A percentile compares a stretch with the other conserved stretches of the same genome.
Conservation (phyloP, 345 rosid species). For the Pugionium dolabratum region DNA sequence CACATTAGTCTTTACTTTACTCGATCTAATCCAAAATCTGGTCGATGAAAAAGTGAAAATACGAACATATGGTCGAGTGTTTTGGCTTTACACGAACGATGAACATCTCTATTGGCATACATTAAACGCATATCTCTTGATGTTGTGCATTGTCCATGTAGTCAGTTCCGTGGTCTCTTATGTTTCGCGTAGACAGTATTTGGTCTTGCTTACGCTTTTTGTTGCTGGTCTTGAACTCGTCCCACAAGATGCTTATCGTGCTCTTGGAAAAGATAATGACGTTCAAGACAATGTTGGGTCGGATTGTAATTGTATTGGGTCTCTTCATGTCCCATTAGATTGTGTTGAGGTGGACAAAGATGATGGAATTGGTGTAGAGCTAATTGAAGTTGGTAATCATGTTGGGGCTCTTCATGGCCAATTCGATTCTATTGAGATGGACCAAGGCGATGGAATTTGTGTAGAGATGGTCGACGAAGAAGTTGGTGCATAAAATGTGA, state of each 20-base stretch:
- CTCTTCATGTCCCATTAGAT: background rate
- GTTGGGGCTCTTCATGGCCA: background rate
- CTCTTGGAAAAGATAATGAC: background rate
- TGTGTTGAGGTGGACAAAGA: background rate
- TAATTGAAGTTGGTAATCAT: background rate
- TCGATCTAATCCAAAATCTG: slow-evolving; percentile 31
- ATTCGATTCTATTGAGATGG: too few species aligned
- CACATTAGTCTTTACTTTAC: slow-evolving; percentile 36
- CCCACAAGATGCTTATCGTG: slow-evolving; percentile 24
- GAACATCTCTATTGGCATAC: slow-evolving; percentile 38
- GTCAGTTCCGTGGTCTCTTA: slow-evolving; percentile 28
- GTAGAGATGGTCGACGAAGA: too few species aligned
- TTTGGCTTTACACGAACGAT: slow-evolving; percentile 27
- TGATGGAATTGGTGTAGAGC: background rate
- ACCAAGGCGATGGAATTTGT: too few species aligned
- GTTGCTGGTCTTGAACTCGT: slow-evolving; percentile 36
- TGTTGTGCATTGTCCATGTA: slow-evolving; percentile 21
- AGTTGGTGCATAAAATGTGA: too few species aligned
- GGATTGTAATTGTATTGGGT: background rate
- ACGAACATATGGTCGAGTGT: slow-evolving; percentile 25
- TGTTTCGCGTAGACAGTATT: slow-evolving; percentile 7
- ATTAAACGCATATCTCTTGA: slow-evolving; percentile 20
- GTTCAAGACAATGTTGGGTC: background rate
- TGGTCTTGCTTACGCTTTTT: slow-evolving; percentile 36
- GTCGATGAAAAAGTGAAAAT: slow-evolving; percentile 25